Percentiles rank a stretch among this genome's conserved stretches.
phyloP scores from a whole-genome alignment of 2,329 filamentous ascomycete species.

The Pseudogymnoascus sp. region DNA sequence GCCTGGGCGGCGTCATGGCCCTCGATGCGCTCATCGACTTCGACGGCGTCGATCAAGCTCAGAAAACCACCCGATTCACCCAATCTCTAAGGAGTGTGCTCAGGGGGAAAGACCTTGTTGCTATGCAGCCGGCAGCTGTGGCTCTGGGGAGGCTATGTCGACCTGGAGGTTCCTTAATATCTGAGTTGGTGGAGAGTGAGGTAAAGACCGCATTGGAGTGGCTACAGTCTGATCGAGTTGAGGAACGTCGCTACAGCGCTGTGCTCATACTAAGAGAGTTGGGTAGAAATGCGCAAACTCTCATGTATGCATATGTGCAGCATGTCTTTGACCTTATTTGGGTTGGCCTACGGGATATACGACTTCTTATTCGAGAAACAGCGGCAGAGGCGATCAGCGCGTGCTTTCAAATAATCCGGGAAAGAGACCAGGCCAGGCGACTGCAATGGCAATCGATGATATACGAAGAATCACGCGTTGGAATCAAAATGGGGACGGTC shows the following conservation, averaged over 20 bases:
- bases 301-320: conserved; percentile 94
- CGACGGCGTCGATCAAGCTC: conserved; percentile 84
- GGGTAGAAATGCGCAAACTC: conserved; percentile 83
- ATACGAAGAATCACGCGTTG: conserved; percentile 74
- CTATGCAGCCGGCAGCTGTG: conserved; percentile 83
- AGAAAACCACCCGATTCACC: conserved; percentile 91
- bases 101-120: conserved; percentile 81
- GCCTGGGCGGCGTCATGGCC: conserved; percentile 84
- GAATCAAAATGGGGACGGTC: conserved; percentile 71
- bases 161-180: conserved; percentile 87
- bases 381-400: conserved; percentile 90
- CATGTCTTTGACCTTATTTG: conserved; percentile 94
- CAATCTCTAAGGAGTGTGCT: conserved; percentile 83
- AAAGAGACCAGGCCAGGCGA: conserved; percentile 83
- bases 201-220: conserved; percentile 95
- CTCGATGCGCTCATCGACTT: conserved; percentile 93
- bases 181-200: conserved; percentile 92
- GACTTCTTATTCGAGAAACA: conserved; percentile 84
- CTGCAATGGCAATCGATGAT: conserved; percentile 85
- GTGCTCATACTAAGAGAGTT: conserved; percentile 87
- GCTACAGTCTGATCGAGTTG: conserved; percentile 89
- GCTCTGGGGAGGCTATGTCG: conserved; percentile 85
- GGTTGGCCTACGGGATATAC: conserved; percentile 83
- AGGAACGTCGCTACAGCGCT: conserved; percentile 87
- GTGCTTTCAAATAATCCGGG: conserved; percentile 91